Evolutionary conservation across 1,284 basidiomycete species (phyloP).

Genomic region (Melanopsichium pennsylvanicum): DNA sequence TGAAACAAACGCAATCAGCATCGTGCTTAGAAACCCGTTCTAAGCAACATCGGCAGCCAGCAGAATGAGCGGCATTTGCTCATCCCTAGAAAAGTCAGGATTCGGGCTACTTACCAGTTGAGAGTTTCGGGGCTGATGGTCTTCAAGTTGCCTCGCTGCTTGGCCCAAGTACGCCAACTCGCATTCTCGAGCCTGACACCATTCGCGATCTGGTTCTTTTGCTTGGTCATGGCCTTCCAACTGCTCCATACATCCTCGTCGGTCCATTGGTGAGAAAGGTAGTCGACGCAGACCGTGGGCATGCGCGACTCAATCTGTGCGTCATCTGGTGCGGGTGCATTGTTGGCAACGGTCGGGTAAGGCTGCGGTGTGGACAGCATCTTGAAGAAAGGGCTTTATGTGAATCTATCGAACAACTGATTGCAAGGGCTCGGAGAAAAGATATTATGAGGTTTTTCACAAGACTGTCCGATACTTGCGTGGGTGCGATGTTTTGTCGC

Average conservation of each 20-base stretch:
- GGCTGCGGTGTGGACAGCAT: conserved; percentile 65
- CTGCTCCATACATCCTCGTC: conserved; percentile 98
- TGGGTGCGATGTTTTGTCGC: conserved; percentile 11
- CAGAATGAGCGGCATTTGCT: no score
- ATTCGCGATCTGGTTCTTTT: conserved; percentile 98
- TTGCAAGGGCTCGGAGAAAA: background rate
- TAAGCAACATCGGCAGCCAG: background rate
- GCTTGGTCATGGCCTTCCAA: conserved; percentile 97
- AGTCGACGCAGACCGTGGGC: conserved; percentile 74
- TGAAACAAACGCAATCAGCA: background rate
- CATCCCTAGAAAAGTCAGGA: background rate
- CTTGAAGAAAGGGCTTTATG: conserved; percentile 11
- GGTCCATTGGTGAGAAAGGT: conserved; percentile 88
- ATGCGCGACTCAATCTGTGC: conserved; percentile 61
- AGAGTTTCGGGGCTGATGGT: conserved; percentile 95
- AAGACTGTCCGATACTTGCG: conserved; percentile 11
- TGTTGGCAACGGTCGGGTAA: conserved; percentile 59
- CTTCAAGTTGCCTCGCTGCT: conserved; percentile 94
- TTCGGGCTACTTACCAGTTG: conserved; percentile 79
- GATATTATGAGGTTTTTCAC: background rate
- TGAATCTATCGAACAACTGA: conserved; percentile 6
- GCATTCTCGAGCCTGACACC: conserved; percentile 95
- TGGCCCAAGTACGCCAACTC: conserved; percentile 98
- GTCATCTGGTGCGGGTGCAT: conserved; percentile 62
- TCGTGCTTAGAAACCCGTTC: background rate